phyloP scores from a whole-genome alignment of 371 early-diverging fungal genomes.

The Encephalitozoon hellem region DNA sequence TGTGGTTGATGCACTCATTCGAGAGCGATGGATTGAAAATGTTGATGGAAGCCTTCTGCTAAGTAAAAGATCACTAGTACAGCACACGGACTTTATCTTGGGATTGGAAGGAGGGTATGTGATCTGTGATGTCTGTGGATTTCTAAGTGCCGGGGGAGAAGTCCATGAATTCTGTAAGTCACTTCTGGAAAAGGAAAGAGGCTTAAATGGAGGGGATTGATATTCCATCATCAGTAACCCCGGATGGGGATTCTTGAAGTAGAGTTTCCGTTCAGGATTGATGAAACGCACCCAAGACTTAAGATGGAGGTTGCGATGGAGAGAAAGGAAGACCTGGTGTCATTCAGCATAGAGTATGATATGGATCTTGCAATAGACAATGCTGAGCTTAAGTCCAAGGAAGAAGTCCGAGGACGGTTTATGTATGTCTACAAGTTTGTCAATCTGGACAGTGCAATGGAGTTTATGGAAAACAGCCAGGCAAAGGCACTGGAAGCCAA shows the following conservation, averaged over 20 bases:
- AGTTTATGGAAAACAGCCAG: slow-evolving; percentile 1
- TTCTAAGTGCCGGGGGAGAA: neutral
- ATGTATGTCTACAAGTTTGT: slow-evolving; percentile 39
- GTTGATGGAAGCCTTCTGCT: neutral
- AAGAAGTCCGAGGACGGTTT: neutral
- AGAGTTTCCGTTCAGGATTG: slow-evolving; percentile 34
- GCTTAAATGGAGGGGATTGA: neutral
- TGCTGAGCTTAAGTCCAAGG: neutral
- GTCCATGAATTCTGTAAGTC: slow-evolving; percentile 14
- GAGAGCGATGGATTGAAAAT: slow-evolving; percentile 7
- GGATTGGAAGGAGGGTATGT: neutral
- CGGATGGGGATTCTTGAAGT: neutral
- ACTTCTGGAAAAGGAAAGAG: neutral
- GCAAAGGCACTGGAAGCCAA: neutral
- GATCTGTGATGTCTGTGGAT: neutral
- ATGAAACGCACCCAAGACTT: neutral
- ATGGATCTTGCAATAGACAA: slow-evolving; percentile 4
- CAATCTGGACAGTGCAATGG: slow-evolving; percentile 30
- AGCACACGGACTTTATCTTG: slow-evolving; percentile 11
- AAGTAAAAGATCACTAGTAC: slow-evolving; percentile 2
- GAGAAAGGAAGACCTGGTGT: slow-evolving; percentile 20
- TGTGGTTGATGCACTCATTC: neutral
- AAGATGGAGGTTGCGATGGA: slow-evolving; percentile 20
- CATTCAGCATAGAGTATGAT: slow-evolving; percentile 24
- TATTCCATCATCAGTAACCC: neutral